These are phyloP conservation scores for Sophora flavescens DNA, from an alignment of 306 rosid genomes.

Conservation along the genomic window DNA sequence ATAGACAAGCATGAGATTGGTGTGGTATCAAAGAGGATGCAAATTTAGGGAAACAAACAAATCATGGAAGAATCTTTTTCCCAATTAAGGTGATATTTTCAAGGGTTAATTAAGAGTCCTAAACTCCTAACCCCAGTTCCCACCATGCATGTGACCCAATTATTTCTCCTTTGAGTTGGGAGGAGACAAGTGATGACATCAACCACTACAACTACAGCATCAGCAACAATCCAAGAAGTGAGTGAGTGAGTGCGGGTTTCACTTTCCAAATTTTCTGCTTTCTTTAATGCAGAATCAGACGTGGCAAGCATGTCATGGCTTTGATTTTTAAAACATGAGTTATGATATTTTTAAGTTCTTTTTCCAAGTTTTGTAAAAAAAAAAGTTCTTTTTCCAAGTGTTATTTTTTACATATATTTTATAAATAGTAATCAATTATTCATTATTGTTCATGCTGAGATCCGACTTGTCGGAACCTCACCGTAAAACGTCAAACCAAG, in stretches of 20 bases:
- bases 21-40: background rate
- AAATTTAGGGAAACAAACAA: background rate
- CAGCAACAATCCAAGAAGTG: conserved; percentile 45
- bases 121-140: conserved; percentile 45
- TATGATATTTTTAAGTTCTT: too few relatives aligned
- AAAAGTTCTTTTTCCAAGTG: too few relatives aligned
- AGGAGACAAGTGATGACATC: conserved; percentile 60
- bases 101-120: conserved; percentile 22
- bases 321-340: conserved; percentile 15
- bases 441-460: too few relatives aligned
- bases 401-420: too few relatives aligned
- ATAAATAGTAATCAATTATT: too few relatives aligned
- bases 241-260: conserved; percentile 52
- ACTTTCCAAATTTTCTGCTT: conserved; percentile 40
- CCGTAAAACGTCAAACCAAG: too few relatives aligned
- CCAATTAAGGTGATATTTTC: conserved; percentile 52
- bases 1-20: background rate
- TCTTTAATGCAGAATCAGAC: conserved; percentile 44
- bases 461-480: too few relatives aligned
- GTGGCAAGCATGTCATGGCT: conserved; percentile 73
- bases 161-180: conserved; percentile 67
- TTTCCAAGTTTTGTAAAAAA: too few relatives aligned
- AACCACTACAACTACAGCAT: conserved; percentile 53
- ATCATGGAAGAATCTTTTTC: conserved; percentile 29
- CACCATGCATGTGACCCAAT: conserved; percentile 48